These are phyloP conservation scores for Boletus coccyginus DNA, from an alignment of 768 basidiomycete species.

Conservation along the genomic window DNA sequence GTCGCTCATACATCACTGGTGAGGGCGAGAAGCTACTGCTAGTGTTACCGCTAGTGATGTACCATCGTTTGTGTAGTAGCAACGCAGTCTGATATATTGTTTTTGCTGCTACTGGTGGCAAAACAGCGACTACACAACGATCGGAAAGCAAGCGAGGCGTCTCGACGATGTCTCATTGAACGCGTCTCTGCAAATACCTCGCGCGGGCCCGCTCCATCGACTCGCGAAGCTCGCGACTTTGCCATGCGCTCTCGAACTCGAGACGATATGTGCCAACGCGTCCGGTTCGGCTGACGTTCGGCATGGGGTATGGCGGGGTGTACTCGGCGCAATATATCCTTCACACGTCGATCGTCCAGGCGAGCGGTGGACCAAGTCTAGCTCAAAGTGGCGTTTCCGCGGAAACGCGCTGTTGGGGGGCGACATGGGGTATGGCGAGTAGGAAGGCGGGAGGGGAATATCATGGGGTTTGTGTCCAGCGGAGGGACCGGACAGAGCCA, in stretches of 20 bases:
- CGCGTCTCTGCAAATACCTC: constrained; percentile 17
- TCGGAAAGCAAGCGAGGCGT: neutral
- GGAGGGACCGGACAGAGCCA: constrained; percentile 27
- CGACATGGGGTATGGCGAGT: constrained; percentile 24
- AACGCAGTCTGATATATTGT: no score
- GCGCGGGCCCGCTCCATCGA: constrained; percentile 70
- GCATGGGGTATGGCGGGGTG: constrained; percentile 20
- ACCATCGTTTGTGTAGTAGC: no score
- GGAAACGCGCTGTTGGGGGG: constrained; percentile 35
- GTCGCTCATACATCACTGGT: no score
- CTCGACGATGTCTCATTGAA: constrained; percentile 6
- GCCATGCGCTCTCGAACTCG: constrained; percentile 42
- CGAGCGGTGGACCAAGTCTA: constrained; percentile 17
- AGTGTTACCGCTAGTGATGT: no score
- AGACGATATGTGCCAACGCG: constrained; percentile 15
- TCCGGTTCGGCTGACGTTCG: constrained; percentile 38
- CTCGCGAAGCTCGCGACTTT: constrained; percentile 66
- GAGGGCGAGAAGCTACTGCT: no score
- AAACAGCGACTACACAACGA: neutral
- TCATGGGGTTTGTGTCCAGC: constrained; percentile 20
- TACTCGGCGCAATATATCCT: constrained; percentile 11
- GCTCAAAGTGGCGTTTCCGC: constrained; percentile 32
- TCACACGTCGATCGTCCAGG: constrained; percentile 19
- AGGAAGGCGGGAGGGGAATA: constrained; percentile 29
- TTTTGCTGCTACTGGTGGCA: no score